phyloP scores from a whole-genome alignment of 192 early-diverging fungal species.

The Geosiphon pyriformis region DNA sequence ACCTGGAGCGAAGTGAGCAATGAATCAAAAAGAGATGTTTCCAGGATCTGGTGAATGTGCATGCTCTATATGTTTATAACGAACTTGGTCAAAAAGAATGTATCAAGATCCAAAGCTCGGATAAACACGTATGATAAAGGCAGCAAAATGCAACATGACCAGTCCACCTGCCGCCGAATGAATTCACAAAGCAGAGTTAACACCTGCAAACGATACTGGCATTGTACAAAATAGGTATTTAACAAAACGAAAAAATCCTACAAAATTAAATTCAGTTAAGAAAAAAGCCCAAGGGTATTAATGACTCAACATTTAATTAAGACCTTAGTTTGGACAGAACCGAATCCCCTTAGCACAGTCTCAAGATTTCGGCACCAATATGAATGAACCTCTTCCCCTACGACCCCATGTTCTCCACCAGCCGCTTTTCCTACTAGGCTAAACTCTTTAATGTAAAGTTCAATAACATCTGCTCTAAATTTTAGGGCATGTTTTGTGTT shows the following conservation, averaged over 20 bases:
- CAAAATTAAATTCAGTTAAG: not conserved
- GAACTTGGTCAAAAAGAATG: not conserved
- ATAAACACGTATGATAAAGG: not conserved
- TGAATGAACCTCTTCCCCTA: conserved; percentile 8
- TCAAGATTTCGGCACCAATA: conserved; percentile 17
- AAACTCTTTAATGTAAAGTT: conserved; percentile 11
- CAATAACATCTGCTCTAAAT: conserved; percentile 5
- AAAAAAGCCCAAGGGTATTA: not conserved
- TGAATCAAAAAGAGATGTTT: conserved; percentile 15
- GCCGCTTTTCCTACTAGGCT: conserved; percentile 8
- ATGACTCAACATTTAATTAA: not conserved
- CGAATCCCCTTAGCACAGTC: conserved; percentile 12
- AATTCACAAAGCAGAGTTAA: conserved; percentile 12
- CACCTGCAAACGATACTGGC: conserved; percentile 4
- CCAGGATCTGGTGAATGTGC: conserved; percentile 16
- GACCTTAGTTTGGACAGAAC: conserved; percentile 20
- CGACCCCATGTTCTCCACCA: conserved; percentile 1
- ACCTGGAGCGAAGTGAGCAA: conserved; percentile 18
- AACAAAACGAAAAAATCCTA: conserved; percentile 16
- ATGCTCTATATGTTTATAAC: not conserved
- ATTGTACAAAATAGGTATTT: conserved; percentile 15
- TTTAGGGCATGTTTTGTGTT: not conserved
- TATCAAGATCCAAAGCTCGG: not conserved
- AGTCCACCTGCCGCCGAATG: conserved; percentile 2
- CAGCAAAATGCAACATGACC: not conserved